Percentiles rank a stretch among this genome's conserved stretches.
Conservation (phyloP, 805 yeast species). For the Saccharomycopsis javanensis region DNA sequence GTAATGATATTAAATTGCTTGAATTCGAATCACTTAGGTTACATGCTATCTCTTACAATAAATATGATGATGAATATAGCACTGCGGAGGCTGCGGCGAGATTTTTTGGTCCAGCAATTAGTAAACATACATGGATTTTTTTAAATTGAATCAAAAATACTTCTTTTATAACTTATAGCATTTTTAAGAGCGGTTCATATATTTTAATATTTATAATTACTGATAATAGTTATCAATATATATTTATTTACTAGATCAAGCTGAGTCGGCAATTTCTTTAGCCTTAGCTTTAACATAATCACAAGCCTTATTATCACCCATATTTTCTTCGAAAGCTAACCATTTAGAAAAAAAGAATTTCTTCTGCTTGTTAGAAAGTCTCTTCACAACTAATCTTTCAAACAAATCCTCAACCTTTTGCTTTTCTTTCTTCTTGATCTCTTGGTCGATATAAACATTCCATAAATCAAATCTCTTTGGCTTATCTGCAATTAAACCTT, state of each 20-base stretch:
- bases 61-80: background rate
- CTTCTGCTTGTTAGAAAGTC: constrained; percentile 79
- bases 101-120: background rate
- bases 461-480: constrained; percentile 90
- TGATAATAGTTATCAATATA: background rate
- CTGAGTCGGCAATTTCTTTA: constrained; percentile 22
- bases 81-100: background rate
- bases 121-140: background rate
- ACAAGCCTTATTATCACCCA: constrained; percentile 56
- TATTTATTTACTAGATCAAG: background rate
- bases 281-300: constrained; percentile 90
- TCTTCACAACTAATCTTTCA: constrained; percentile 62
- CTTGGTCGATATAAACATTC: constrained; percentile 94
- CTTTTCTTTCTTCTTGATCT: constrained; percentile 61
- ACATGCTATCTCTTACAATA: background rate
- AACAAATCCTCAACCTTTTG: constrained; percentile 66
- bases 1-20: background rate
- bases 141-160: background rate
- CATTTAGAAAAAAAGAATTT: constrained; percentile 91
- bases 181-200: too few relatives aligned
- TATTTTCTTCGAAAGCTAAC: constrained; percentile 68
- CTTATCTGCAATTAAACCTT: constrained; percentile 81
- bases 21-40: background rate
- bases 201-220: background rate
- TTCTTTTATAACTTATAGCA: too few relatives aligned